Base-by-base conservation (phyloP, 306 rosid genomes). In the Vigna hirtella region DNA sequence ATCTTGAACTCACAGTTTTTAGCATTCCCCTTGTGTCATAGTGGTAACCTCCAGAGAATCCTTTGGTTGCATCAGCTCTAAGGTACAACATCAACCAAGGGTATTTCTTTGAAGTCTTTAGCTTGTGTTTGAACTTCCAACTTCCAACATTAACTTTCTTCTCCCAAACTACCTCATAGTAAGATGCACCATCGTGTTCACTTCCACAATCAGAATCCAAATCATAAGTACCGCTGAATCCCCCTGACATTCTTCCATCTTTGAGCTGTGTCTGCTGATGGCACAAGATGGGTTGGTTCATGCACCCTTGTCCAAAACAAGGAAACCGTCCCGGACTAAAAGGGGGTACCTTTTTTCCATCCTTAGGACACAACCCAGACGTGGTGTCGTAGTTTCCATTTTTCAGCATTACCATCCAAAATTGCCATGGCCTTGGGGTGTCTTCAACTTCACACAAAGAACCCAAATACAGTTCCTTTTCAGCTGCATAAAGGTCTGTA, bases 321-420 rank as follows among this genome's bases (percentile, higher is more conserved):
- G 97, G 96, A 59, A 92, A 92, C 64, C 86, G 62, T 14, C 91
- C 88, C 0, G 90, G 83, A 3, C 4, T 70, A 79, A 88, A 93
- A 81, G 94, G 91, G 0, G 85, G 79, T 0, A 69, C 87, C 80
- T 73, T 86, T 72, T 89, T 84, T 58, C 94, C 98, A 49, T 89
- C 79, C 40, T 80, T 18, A 43, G 96, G 98, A 70, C 96, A 90
- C 64, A 89, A 57, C 15, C 86, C 89, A 20, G 94, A 85, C 62
- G 7, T 20, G 20, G 89, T 83, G 84, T 93, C 98, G 47, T 73
- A 91, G 70, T 92, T 92, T 11, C 97, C 96, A 74, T 90, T 92
- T 77, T 92, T 92, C n/a, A 92, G 81, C 97, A 92, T 92, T 71
- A 92, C 74, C 97, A 90, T 92, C 97, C 97, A 92, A 66, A 92